phyloP scores from a whole-genome alignment of 2,329 filamentous ascomycete species.

The Hypoxylon sp. region DNA sequence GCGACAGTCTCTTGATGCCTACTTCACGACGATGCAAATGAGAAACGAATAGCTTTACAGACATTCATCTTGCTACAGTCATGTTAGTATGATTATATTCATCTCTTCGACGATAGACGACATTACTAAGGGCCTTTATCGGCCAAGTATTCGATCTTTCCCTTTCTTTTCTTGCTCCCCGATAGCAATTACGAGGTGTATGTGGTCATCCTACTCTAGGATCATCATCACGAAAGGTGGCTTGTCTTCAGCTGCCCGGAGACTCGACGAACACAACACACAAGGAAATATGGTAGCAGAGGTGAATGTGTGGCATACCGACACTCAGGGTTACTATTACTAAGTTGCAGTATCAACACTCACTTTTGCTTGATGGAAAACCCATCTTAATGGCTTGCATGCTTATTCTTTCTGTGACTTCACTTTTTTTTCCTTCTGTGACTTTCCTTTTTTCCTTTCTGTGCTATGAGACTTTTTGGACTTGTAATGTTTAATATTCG shows the following conservation, averaged over 20 bases:
- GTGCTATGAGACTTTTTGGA: no score
- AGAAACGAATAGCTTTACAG: slow-evolving; percentile 35
- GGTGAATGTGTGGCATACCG: slow-evolving; percentile 4
- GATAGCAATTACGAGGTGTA: slow-evolving; percentile 11
- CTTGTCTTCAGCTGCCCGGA: background rate
- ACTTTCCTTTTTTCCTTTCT: background rate
- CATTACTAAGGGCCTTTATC: slow-evolving; percentile 43
- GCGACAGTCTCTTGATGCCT: slow-evolving; percentile 7
- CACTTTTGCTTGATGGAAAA: background rate
- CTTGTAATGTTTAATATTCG: background rate
- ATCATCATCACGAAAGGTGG: background rate
- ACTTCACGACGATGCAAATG: slow-evolving; percentile 15
- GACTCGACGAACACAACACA: background rate
- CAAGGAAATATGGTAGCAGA: background rate
- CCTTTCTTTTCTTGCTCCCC: slow-evolving; percentile 4
- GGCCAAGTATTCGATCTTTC: slow-evolving; percentile 23
- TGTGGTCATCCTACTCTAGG: slow-evolving; percentile 4
- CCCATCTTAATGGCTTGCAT: background rate
- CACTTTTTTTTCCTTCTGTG: background rate
- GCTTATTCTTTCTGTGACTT: background rate
- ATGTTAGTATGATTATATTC: slow-evolving; percentile 53
- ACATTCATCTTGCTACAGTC: slow-evolving; percentile 47
- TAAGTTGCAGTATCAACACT: background rate
- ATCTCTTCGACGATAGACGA: slow-evolving; percentile 53
- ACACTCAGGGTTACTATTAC: slow-evolving; percentile 4